Evolutionary conservation across 2,329 filamentous ascomycete genomes (phyloP), one percentile per base, ranked within the genome.

Genomic region (Fusarium ambrosium): DNA sequence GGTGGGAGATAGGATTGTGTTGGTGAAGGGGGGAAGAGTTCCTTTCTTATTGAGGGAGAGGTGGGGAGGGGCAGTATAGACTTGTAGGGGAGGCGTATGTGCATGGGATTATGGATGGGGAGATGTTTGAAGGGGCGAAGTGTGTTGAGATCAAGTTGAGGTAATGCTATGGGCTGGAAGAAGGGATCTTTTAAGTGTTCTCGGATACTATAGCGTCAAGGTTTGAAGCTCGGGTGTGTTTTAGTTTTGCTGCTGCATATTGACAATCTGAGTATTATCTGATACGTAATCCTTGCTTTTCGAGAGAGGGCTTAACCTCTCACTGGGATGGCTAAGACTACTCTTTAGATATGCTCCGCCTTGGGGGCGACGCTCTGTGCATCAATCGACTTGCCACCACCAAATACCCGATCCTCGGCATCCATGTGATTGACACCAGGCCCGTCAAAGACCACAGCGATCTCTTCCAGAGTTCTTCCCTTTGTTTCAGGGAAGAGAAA

Each of bases 401-500:
- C 48, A 11, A 70, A 41, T 9, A 65, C 60, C 4, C 59, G 27
- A 56, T 10, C 53, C 3, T 8, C 18, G 3, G 13, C 24, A 8
- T 5, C 22, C 22, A 53, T 2, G 11, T 61, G 68, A 22, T 63
- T 51, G 8, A 53, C 63, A 39, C 53, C 68, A 1, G 43, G 39
- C 1, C 65, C 70, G 2, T 73, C 71, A 43, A 73, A 73, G 3
- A 73, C 37, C 1, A 70, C 51, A 6, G 41, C 70, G 18, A 73
- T 72, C 7, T 75, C 71, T 13, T 74, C 72, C n/a, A 75, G 34
- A 2, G 71, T 70, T 22, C 60, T 51, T 2, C 71, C 71, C 16
- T 75, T 75, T 1, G 72, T 75, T 20, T 74, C 72, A 0, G 72
- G 72, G 14, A 74, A 74, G 6, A 66, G 29, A 11, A 74, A 72